Percentiles rank a stretch among this genome's conserved stretches.
phyloP scores from a whole-genome alignment of 2,329 filamentous ascomycete genomes.

The Botrytis hyacinthi region DNA sequence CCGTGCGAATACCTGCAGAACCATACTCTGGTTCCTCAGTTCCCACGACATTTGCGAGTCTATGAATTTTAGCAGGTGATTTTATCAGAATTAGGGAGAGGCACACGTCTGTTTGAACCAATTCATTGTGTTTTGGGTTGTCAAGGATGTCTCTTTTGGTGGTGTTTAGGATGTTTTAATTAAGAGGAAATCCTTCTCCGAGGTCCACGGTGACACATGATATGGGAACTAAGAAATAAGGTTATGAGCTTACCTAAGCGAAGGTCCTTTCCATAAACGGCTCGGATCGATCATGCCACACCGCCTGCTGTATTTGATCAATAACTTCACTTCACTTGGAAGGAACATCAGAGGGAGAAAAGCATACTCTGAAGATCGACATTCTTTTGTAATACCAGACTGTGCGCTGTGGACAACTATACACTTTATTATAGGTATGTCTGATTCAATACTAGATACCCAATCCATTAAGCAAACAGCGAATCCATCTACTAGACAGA shows the following conservation, averaged over 20 bases:
- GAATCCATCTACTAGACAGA: background rate
- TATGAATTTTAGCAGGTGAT: conserved; percentile 37
- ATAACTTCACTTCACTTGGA: background rate
- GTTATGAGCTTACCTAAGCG: background rate
- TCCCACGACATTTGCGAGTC: conserved; percentile 78
- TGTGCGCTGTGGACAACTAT: background rate
- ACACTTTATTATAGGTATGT: background rate
- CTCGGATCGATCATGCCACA: background rate
- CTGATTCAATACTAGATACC: too few relatives aligned
- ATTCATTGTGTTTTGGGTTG: conserved; percentile 19
- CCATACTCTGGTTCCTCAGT: conserved; percentile 97
- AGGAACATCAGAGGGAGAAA: background rate
- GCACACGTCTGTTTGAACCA: conserved; percentile 23
- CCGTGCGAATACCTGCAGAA: conserved; percentile 79
- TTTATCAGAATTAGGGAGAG: conserved; percentile 10
- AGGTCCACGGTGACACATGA: conserved; percentile 13
- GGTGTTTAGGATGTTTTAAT: conserved; percentile 7
- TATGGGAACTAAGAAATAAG: conserved; percentile 1
- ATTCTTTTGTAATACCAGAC: background rate
- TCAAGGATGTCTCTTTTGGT: conserved; percentile 13
- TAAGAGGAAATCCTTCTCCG: conserved; percentile 15
- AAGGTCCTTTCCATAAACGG: background rate
- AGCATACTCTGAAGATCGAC: background rate
- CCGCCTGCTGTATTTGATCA: background rate
- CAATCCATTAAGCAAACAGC: background rate